These are phyloP conservation scores for Solanum ahanhuiri DNA, from an alignment of 257 asterid genomes.

Conservation along the genomic window DNA sequence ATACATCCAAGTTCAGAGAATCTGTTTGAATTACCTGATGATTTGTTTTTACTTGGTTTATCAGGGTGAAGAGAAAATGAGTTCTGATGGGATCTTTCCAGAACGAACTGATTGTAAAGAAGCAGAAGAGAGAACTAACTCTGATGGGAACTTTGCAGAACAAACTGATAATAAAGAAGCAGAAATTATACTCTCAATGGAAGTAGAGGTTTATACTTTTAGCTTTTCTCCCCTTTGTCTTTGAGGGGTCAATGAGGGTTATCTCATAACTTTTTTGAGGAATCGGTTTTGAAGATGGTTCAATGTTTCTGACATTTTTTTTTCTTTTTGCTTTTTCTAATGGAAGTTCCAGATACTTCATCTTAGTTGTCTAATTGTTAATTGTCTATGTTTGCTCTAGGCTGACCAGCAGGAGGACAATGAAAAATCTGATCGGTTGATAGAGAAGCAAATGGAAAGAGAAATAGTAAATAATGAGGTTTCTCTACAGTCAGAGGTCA, in stretches of 20 bases:
- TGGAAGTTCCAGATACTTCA: neutral
- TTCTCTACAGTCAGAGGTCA: slow-evolving; percentile 37
- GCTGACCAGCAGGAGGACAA: slow-evolving; percentile 38
- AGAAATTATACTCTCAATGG: slow-evolving; percentile 23
- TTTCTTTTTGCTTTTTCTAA: neutral
- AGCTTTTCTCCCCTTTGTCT: neutral
- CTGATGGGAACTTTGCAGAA: slow-evolving; percentile 24
- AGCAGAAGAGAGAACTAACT: slow-evolving; percentile 20
- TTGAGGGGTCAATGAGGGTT: neutral
- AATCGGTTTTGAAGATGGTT: neutral
- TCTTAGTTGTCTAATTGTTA: neutral
- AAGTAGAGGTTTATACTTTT: slow-evolving; percentile 28
- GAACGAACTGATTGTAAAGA: slow-evolving; percentile 27
- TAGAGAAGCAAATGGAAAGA: slow-evolving; percentile 29
- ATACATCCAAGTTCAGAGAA: neutral
- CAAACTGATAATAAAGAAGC: slow-evolving; percentile 22
- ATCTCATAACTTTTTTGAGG: neutral
- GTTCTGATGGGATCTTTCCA: slow-evolving; percentile 14
- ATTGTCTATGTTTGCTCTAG: slow-evolving; percentile 1
- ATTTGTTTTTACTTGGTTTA: slow-evolving; percentile 21
- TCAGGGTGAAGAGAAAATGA: slow-evolving; percentile 32
- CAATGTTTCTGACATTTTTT: neutral
- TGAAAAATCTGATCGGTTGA: slow-evolving; percentile 22
- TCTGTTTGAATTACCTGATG: neutral
- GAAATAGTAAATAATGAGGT: slow-evolving; percentile 27